These are phyloP conservation scores for Sanghuangporus baumii DNA, from an alignment of 1,284 basidiomycete genomes.

Conservation along the genomic window DNA sequence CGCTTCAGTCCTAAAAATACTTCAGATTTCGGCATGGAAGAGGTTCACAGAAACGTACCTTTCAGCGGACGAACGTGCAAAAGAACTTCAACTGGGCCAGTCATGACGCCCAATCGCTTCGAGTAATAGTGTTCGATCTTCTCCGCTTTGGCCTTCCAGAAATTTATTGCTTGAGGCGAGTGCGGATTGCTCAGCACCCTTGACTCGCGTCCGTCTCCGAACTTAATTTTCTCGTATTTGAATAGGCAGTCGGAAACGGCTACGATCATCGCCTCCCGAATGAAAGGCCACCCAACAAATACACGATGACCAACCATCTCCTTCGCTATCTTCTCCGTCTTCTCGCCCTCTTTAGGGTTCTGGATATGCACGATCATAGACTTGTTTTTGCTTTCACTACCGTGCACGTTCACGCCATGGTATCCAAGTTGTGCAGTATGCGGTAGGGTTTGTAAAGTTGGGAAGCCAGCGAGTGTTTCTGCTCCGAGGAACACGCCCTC, in stretches of 20 bases:
- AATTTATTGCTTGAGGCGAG: conserved; percentile 52
- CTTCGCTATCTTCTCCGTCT: conserved; percentile 69
- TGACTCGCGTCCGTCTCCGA: conserved; percentile 47
- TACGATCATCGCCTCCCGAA: conserved; percentile 86
- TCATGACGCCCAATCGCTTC: conserved; percentile 85
- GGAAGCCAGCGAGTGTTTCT: conserved; percentile 91
- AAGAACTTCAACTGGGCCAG: conserved; percentile 75
- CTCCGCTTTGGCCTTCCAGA: conserved; percentile 78
- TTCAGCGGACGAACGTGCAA: conserved; percentile 85
- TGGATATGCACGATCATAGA: conserved; percentile 88
- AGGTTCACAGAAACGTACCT: conserved; percentile 42
- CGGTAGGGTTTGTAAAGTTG: conserved; percentile 87
- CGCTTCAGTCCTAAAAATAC: conserved; percentile 69
- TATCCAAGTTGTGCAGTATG: conserved; percentile 72
- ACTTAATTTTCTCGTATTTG: conserved; percentile 72
- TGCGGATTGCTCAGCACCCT: conserved; percentile 73
- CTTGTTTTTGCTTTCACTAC: conserved; percentile 84
- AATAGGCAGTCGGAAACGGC: conserved; percentile 86
- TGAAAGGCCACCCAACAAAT: conserved; percentile 91
- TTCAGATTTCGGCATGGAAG: background rate
- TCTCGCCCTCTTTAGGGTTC: conserved; percentile 65
- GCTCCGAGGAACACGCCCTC: conserved; percentile 87
- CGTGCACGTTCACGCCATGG: conserved; percentile 94
- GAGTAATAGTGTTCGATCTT: conserved; percentile 83
- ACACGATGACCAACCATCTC: conserved; percentile 73